phyloP scores from a whole-genome alignment of 176 grass and related monocot genomes.

The Chloris gayana region DNA sequence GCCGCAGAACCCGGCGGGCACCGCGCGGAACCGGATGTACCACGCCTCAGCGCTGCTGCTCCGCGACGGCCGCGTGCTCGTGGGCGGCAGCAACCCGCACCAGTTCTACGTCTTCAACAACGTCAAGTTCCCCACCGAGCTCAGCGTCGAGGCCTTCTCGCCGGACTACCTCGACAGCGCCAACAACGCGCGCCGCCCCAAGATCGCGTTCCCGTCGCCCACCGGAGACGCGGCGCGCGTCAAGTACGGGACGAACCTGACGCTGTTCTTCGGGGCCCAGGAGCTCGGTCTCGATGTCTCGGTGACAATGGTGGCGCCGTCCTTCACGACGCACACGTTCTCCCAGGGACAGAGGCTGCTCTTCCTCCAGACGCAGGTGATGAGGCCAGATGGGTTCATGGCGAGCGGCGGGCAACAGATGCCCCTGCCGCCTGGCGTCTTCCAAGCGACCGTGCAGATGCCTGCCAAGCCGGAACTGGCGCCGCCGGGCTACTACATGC shows the following conservation, averaged over 20 bases:
- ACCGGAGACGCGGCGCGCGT: background rate
- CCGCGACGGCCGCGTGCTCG: conserved; percentile 68
- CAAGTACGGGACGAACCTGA: conserved; percentile 41
- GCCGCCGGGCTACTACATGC: conserved; percentile 80
- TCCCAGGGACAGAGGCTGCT: conserved; percentile 74
- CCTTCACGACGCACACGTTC: conserved; percentile 78
- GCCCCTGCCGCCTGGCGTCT: background rate
- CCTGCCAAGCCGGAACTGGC: conserved; percentile 40
- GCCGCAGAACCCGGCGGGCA: conserved; percentile 39
- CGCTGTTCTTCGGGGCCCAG: conserved; percentile 22
- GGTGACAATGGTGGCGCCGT: conserved; percentile 61
- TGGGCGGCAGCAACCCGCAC: conserved; percentile 86
- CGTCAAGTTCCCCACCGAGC: conserved; percentile 65
- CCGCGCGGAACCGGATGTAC: conserved; percentile 61
- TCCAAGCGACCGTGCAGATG: conserved; percentile 25
- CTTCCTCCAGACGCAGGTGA: conserved; percentile 36
- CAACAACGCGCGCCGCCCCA: conserved; percentile 40
- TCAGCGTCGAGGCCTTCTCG: conserved; percentile 77
- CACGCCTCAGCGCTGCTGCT: conserved; percentile 63
- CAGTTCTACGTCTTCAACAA: conserved; percentile 61
- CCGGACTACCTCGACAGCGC: conserved; percentile 58
- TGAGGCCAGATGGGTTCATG: background rate
- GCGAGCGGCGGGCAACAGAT: background rate
- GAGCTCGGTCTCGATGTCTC: background rate
- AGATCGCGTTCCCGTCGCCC: conserved; percentile 26